Base-by-base conservation (phyloP, 2,329 filamentous ascomycete species). In the Alternaria novae-zelandiae region DNA sequence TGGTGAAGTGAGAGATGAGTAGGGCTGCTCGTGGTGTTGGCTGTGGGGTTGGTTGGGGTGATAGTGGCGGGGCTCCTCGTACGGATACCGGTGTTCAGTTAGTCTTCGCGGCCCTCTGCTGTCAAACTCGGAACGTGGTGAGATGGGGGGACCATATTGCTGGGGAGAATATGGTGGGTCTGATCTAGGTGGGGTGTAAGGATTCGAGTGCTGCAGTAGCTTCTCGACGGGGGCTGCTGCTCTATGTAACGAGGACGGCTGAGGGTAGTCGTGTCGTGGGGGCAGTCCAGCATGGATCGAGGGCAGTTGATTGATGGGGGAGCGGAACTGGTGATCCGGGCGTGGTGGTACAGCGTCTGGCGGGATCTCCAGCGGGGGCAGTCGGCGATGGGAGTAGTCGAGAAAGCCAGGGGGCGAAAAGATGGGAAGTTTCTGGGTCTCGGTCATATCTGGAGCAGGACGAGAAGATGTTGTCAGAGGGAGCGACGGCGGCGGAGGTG, bases 361-460 rank as follows among this genome's bases (percentile, higher is more conserved):
- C 28, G 78, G 79, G 57, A 81, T 81, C 26, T 79, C 76, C 55
- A 82, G 68, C 21, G 81, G 80, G 60, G 80, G 79, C 26, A 80
- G 71, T 44, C 78, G 77, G 54, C 79, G 78, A 67, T 80, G 78
- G 43, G 80, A 75, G 62, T 79, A 78, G 61, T 78, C 78, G 49
- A 78, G 72, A 68, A 81, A 83, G 43, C 72, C 72, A 41, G 81
- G 77, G 49, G 78, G 72, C 28, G 81, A 80, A 55, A 83, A 81
- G 55, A 74, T 71, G 55, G 80, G 80, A 55, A 77, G 76, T 59
- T 79, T 82, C 67, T 83, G 82, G 59, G 80, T 82, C 70, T 83
- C 81, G 30, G 82, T 82, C 82, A 84, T 84, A 62, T 75, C 76
- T 75, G 75, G 64, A 66, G 76, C 61, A 59, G 75, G 69, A 70